phyloP scores from a whole-genome alignment of 2,329 filamentous ascomycete genomes.

The Fusarium pseudocircinatum region DNA sequence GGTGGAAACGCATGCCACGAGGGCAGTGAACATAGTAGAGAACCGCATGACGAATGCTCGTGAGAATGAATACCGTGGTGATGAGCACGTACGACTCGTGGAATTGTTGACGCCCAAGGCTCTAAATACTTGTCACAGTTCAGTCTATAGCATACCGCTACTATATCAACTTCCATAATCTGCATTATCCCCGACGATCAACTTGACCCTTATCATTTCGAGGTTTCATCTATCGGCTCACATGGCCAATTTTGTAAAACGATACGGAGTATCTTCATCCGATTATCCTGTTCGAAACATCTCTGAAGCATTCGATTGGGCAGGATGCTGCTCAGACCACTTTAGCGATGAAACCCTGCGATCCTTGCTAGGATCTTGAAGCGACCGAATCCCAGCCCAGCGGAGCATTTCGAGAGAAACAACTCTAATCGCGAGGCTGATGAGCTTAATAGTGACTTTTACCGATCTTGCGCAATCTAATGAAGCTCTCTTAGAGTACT shows the following conservation, averaged over 20 bases:
- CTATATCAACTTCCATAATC: neutral
- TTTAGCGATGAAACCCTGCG: neutral
- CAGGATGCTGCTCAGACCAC: neutral
- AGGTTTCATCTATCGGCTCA: constrained; percentile 13
- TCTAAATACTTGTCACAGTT: neutral
- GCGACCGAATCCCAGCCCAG: neutral
- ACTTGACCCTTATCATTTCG: neutral
- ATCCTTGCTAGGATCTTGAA: neutral
- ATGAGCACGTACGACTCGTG: neutral
- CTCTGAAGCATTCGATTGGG: neutral
- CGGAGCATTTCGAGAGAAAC: neutral
- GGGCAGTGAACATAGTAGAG: constrained; percentile 41
- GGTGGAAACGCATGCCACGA: constrained; percentile 44
- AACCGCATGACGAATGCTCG: constrained; percentile 46
- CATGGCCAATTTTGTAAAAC: constrained; percentile 6
- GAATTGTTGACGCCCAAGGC: neutral
- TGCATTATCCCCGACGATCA: constrained; percentile 10
- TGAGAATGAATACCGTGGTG: neutral
- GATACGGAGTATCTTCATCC: constrained; percentile 15
- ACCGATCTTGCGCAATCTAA: neutral
- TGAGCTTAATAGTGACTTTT: neutral
- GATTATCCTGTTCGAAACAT: neutral
- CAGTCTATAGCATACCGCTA: neutral
- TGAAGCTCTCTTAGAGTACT: no score
- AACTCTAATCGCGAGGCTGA: neutral